These are phyloP conservation scores for Gleditsia sinensis DNA, from an alignment of 306 rosid species.

Conservation along the genomic window DNA sequence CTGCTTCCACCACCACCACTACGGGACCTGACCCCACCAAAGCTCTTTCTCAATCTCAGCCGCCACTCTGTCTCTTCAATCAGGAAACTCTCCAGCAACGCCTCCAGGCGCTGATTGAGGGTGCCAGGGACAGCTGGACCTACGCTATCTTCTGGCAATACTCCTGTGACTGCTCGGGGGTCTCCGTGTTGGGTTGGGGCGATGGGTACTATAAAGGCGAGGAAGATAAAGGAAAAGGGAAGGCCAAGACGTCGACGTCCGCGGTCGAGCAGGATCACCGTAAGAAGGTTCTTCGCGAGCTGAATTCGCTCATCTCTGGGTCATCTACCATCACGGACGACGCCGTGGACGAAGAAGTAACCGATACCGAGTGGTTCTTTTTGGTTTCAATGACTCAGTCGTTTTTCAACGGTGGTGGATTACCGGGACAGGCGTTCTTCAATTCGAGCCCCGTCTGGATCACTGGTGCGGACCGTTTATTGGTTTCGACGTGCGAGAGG, in stretches of 20 bases:
- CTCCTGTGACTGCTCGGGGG: conserved; percentile 60
- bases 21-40: conserved; percentile 36
- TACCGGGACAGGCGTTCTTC: conserved; percentile 73
- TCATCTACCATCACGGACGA: conserved; percentile 52
- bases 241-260: conserved; percentile 42
- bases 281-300: conserved; percentile 78
- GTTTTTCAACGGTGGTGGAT: conserved; percentile 63
- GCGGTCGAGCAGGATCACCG: conserved; percentile 77
- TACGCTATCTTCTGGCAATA: conserved; percentile 98
- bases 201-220: conserved; percentile 95
- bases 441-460: conserved; percentile 72
- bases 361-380: conserved; percentile 98
- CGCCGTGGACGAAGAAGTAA: conserved; percentile 78
- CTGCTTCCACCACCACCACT: conserved; percentile 55
- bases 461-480: conserved; percentile 57
- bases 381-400: conserved; percentile 91
- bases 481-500: conserved; percentile 63
- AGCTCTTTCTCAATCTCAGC: conserved; percentile 21
- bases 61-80: conserved; percentile 45
- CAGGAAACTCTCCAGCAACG: conserved; percentile 92
- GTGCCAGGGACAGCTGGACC: conserved; percentile 74
- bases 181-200: conserved; percentile 84
- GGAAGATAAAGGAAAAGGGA: conserved; percentile 53
- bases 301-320: conserved; percentile 83
- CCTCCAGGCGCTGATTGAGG: conserved; percentile 81